Evolutionary conservation across 805 yeast genomes (phyloP), one percentile per base, ranked within the genome.

Genomic region (Wickerhamomyces hampshirensis): DNA sequence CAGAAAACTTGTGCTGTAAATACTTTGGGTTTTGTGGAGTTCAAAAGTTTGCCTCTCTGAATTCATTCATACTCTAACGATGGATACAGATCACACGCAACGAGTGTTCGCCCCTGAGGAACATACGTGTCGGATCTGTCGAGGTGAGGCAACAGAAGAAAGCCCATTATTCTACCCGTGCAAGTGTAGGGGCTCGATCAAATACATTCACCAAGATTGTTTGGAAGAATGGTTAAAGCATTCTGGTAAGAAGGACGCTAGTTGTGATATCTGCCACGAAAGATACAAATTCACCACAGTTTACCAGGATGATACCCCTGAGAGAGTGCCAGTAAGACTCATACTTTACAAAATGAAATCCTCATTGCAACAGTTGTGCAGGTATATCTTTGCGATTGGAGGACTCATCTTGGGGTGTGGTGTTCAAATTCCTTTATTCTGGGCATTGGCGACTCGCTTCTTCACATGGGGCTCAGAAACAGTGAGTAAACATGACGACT

Each of bases 111-210:
- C 35, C 8, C 12, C 18, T 13, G 44, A 43, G 26, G 81, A 71
- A 40, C 70, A 67, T 23, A 71, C 81, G 4, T 93, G 98, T 60
- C 82, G 98, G 42, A 89, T 93, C 31, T 93, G 98, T 56, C 82
- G 96, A 35, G 91, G 95, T 26, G 98, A 87, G 50, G 89, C 75
- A n/a, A 76, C 93, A 0, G 63, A 62, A 0, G 77, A 73, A 1
- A 86, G 84, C 45, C 96, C 96, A 4, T 65, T 93, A 31, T 81
- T 74, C 45, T 89, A 84, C 58, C 98, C 98, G 4, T 93, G 99
- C 62, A 80, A 76, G 52, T 93, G 98, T 62, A 71, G 87, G 35
- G 99, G 99, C 2, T 83, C 95, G 11, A 94, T 93, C 57, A 83
- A 82, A 56, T 89, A 80, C 52, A 85, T 93, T 36, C 99, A 93